A percentile compares a stretch with the other conserved stretches of the same genome.
phyloP scores from a whole-genome alignment of 2,329 filamentous ascomycete genomes.

The Claviceps humidiphila region DNA sequence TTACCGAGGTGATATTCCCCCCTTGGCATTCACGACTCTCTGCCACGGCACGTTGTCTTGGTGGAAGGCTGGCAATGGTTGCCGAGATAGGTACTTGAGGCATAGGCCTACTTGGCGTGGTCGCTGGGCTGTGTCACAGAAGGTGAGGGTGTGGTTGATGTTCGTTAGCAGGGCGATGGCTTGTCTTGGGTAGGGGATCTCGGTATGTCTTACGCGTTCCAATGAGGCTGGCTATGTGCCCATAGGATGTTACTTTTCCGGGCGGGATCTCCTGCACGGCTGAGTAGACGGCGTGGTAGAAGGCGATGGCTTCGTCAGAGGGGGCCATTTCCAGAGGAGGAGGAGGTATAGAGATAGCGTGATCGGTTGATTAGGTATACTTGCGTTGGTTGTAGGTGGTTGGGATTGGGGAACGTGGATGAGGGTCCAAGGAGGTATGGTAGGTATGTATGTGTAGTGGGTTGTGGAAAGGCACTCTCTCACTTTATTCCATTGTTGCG shows the following conservation, averaged over 20 bases:
- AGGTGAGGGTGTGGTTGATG: neutral
- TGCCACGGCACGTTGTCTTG: conserved; percentile 83
- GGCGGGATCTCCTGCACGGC: conserved; percentile 75
- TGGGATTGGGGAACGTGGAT: no score
- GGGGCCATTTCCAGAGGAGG: conserved; percentile 41
- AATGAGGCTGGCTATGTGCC: conserved; percentile 60
- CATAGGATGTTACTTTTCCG: conserved; percentile 80
- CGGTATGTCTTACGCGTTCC: conserved; percentile 46
- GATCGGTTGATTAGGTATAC: no score
- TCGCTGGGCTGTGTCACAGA: conserved; percentile 42
- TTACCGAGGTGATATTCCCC: conserved; percentile 75
- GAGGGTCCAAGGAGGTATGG: no score
- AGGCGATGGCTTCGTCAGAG: conserved; percentile 60
- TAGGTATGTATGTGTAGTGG: no score
- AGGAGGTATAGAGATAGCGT: neutral
- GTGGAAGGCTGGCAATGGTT: conserved; percentile 46
- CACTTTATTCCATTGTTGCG: no score
- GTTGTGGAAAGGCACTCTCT: no score
- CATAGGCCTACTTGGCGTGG: conserved; percentile 80
- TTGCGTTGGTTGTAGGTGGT: no score
- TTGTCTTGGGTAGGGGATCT: no score
- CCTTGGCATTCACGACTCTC: conserved; percentile 78
- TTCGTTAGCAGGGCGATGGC: no score
- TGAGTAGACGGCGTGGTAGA: conserved; percentile 65
- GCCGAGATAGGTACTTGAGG: conserved; percentile 66